These are phyloP conservation scores for Candida freyschussii DNA, from an alignment of 1,139 yeast species.

Conservation along the genomic window DNA sequence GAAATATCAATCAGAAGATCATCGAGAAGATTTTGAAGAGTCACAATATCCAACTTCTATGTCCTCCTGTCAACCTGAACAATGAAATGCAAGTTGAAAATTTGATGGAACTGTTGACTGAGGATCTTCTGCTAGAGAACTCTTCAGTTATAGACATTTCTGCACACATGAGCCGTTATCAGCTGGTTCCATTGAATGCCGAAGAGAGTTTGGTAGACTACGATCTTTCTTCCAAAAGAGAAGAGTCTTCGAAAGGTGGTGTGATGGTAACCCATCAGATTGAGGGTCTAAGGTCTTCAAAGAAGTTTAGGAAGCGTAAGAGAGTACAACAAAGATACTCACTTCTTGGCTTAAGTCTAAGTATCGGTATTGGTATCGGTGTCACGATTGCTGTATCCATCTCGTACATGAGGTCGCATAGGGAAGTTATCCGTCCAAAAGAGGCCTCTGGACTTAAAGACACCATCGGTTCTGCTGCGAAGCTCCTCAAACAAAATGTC, in stretches of 20 bases:
- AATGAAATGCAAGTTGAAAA: constrained; percentile 16
- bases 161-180: background rate
- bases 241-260: too few relatives aligned
- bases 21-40: constrained; percentile 17
- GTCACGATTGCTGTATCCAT: constrained; percentile 19
- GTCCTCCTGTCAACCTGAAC: constrained; percentile 23
- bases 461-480: background rate
- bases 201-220: too few relatives aligned
- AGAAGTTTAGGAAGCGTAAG: constrained; percentile 14
- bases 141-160: constrained; percentile 1
- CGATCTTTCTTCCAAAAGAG: constrained; percentile 5
- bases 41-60: constrained; percentile 18
- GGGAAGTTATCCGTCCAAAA: constrained; percentile 1
- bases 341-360: constrained; percentile 16
- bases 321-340: constrained; percentile 7
- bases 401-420: constrained; percentile 5
- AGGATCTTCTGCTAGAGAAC: constrained; percentile 14
- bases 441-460: background rate
- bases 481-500: background rate
- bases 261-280: constrained; percentile 13
- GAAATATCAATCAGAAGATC: constrained; percentile 18
- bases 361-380: constrained; percentile 25
- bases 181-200: background rate
- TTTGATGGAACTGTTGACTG: constrained; percentile 17
- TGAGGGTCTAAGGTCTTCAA: constrained; percentile 10